Conservation (phyloP, 495 filamentous ascomycete genomes). For the Lophiotrema nucula region DNA sequence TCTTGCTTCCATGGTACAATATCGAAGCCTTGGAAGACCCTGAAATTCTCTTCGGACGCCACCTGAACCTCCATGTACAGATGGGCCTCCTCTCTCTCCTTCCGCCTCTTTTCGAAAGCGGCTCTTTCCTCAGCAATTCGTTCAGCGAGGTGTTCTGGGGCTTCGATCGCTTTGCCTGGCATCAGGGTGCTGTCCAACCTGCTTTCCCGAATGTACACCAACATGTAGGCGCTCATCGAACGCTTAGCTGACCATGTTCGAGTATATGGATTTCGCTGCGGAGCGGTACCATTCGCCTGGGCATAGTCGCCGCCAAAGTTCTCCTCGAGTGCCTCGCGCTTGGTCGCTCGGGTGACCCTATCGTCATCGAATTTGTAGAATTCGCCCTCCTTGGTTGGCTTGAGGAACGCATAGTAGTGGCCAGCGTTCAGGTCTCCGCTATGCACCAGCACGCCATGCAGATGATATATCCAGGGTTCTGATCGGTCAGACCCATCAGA, state of each 20-base stretch:
- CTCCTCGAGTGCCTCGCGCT: slow-evolving; percentile 89
- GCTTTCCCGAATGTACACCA: slow-evolving; percentile 93
- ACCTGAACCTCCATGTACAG: slow-evolving; percentile 82
- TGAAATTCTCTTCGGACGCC: slow-evolving; percentile 76
- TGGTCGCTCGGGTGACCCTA: slow-evolving; percentile 86
- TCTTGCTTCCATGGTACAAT: slow-evolving; percentile 67
- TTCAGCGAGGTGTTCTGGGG: slow-evolving; percentile 69
- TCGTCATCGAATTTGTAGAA: slow-evolving; percentile 99
- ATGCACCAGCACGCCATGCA: slow-evolving; percentile 95
- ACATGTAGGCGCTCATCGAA: slow-evolving; percentile 90
- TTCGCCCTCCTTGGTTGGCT: slow-evolving; percentile 83
- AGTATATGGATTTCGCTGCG: slow-evolving; percentile 65
- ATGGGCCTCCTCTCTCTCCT: slow-evolving; percentile 91
- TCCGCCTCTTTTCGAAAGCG: slow-evolving; percentile 66
- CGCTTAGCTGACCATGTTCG: slow-evolving; percentile 65
- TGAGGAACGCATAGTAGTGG: slow-evolving; percentile 98
- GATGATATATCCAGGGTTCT: slow-evolving; percentile 83
- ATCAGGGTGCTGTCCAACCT: slow-evolving; percentile 76
- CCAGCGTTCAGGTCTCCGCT: slow-evolving; percentile 95
- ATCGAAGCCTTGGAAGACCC: slow-evolving; percentile 79
- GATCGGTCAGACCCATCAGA: slow-evolving; percentile 82
- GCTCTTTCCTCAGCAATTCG: slow-evolving; percentile 70
- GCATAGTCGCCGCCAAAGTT: slow-evolving; percentile 91
- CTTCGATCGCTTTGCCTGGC: slow-evolving; percentile 69
- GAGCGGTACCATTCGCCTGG: slow-evolving; percentile 55